phyloP scores from a whole-genome alignment of 306 rosid genomes.

The Glycine soja region DNA sequence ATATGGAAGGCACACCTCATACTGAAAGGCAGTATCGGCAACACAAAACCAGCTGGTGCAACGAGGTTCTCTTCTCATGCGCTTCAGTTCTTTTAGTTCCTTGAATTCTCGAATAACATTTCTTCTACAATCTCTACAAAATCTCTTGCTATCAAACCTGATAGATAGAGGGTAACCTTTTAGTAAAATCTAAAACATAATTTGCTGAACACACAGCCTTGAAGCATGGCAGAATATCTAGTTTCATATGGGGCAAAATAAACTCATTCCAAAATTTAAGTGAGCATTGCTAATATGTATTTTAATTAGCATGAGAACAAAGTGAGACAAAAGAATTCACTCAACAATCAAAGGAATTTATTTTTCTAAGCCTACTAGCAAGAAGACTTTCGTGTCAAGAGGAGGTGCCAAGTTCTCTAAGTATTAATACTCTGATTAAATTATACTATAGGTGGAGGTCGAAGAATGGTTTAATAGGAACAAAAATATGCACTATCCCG shows the following conservation, averaged over 20 bases:
- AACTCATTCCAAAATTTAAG: slow-evolving; percentile 28
- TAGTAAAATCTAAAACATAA: slow-evolving; percentile 46
- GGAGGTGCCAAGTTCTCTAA: slow-evolving; percentile 34
- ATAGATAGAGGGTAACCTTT: slow-evolving; percentile 40
- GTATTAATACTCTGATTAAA: not conserved
- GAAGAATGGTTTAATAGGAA: not conserved
- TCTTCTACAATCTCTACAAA: slow-evolving; percentile 99
- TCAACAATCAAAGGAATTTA: slow-evolving; percentile 3
- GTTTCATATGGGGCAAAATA: slow-evolving; percentile 38
- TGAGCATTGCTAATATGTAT: slow-evolving; percentile 17
- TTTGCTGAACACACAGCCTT: not conserved
- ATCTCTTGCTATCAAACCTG: slow-evolving; percentile 99
- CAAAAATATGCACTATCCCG: not conserved
- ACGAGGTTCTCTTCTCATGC: slow-evolving; percentile 90
- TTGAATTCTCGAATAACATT: slow-evolving; percentile 98
- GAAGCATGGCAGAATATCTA: slow-evolving; percentile 13
- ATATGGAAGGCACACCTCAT: slow-evolving; percentile 75
- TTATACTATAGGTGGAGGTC: not conserved
- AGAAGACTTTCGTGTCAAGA: slow-evolving; percentile 35
- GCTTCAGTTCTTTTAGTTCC: slow-evolving; percentile 95
- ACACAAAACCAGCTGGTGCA: slow-evolving; percentile 99
- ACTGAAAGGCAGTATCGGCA: slow-evolving; percentile 94
- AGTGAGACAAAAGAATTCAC: not conserved
- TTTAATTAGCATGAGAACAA: slow-evolving; percentile 39
- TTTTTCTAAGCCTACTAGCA: slow-evolving; percentile 17